A percentile compares a stretch with the other conserved stretches of the same genome.
Evolutionary conservation across 805 yeast species (phyloP).

Genomic region (Lipomyces starkeyi): DNA sequence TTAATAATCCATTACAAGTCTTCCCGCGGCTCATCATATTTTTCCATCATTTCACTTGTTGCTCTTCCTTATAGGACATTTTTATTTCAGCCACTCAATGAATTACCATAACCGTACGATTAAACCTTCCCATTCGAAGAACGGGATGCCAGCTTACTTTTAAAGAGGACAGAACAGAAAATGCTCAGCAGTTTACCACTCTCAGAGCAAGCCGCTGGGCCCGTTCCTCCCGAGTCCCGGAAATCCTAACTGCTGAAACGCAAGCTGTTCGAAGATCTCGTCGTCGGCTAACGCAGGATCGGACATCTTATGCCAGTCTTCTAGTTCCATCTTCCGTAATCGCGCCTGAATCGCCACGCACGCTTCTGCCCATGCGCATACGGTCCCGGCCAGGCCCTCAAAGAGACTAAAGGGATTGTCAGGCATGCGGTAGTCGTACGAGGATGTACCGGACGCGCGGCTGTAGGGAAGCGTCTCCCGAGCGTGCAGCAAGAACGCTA

Average conservation of each 20-base stretch:
- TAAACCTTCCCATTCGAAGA: no score
- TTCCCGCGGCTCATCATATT: no score
- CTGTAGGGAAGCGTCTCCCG: not conserved
- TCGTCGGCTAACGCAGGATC: not conserved
- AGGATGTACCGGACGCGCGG: not conserved
- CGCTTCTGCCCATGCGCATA: constrained; percentile 6
- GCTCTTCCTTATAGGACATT: no score
- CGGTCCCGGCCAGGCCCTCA: constrained; percentile 5
- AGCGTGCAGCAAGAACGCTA: not conserved
- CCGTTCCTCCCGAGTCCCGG: constrained; percentile 4
- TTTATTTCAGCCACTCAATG: no score
- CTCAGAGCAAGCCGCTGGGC: not conserved
- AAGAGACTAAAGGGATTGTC: not conserved
- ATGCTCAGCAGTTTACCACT: not conserved
- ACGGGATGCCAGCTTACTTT: no score
- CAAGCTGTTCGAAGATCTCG: not conserved
- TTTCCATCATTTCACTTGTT: no score
- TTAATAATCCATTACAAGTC: no score
- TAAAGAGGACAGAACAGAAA: no score
- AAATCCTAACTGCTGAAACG: not conserved
- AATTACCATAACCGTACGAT: no score
- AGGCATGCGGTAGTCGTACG: not conserved
- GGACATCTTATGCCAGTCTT: not conserved
- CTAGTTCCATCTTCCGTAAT: not conserved
- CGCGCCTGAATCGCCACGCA: not conserved